Evolutionary conservation across 2,329 filamentous ascomycete species (phyloP), one percentile per base, ranked within the genome.

Genomic region (Colletotrichum sp.): DNA sequence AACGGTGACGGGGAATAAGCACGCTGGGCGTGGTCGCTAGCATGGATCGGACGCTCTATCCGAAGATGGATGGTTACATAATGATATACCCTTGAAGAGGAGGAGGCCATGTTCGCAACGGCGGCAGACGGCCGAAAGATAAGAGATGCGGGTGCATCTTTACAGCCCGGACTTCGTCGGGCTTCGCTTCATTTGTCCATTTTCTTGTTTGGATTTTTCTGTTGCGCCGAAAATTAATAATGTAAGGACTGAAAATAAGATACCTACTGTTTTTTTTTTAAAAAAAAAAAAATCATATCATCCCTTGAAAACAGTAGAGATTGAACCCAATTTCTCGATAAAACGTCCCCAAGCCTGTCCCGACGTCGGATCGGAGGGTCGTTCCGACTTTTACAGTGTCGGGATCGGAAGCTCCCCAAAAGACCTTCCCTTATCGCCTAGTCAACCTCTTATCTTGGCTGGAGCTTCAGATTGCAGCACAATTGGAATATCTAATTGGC

Each of bases 41-140:
- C 57, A 36, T 24, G 26, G 26, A 16, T 72, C 72, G 63, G 72
- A 75, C 36, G 24, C 16, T 16, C 52, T 12, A 32, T 52, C 72
- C 72, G 68, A 72, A 13, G 13, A 38, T 34, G 72, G 18, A 34
- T 60, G 68, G 52, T 72, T 72, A 71, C 57, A 60, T 75, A 60
- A 75, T 63, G 69, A 67, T 75, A 74, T 74, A 75, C 69, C 61
- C 72, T 61, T 75, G 63, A 75, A 71, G 72, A 60, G 68, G 71
- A 74, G 52, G 36, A 57, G 61, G 58, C 28, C 18, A 30, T n/a
- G 34, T 36, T 61, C 30, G 58, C 21, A 43, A 21, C 16, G 63
- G 26, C 36, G 63, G 32, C 26, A 24, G 26, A 30, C 43, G 32
- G 28, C 28, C 32, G 58, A 43, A 43, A 24, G 28, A 32, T 43